Evolutionary conservation across 2,329 filamentous ascomycete genomes (phyloP).

Genomic region (Fusarium sororula): DNA sequence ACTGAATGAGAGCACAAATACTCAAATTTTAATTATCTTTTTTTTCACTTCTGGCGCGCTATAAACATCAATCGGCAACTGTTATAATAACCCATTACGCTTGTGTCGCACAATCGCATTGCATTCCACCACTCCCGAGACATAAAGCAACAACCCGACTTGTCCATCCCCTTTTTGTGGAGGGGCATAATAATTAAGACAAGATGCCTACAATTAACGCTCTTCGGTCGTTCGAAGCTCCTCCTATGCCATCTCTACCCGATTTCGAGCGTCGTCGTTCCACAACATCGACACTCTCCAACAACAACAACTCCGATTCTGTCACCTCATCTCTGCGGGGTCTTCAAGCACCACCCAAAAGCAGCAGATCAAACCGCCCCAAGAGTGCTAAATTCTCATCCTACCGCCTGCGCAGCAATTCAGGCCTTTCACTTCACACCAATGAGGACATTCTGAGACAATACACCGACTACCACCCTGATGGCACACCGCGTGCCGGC

Average conservation of each 20-base stretch:
- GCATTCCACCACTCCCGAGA: neutral
- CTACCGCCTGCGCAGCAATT: constrained; percentile 54
- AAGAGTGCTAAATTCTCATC: constrained; percentile 44
- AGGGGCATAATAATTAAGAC: neutral
- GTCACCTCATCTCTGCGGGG: constrained; percentile 26
- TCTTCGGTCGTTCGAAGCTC: constrained; percentile 38
- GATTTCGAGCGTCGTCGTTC: constrained; percentile 42
- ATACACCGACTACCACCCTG: constrained; percentile 56
- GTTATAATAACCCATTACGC: neutral
- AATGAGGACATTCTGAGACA: constrained; percentile 56
- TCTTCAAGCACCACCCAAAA: constrained; percentile 34
- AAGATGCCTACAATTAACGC: constrained; percentile 41
- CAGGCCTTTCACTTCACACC: constrained; percentile 56
- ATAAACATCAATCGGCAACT: neutral
- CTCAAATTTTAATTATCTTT: neutral
- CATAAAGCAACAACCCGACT: neutral
- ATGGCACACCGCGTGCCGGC: constrained; percentile 47
- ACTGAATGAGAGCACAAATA: neutral
- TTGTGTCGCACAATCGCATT: constrained; percentile 14
- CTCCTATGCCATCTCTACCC: constrained; percentile 38
- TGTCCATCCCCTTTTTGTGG: neutral
- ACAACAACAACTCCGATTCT: constrained; percentile 26
- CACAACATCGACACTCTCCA: constrained; percentile 29
- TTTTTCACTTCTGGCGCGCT: neutral
- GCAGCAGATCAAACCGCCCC: constrained; percentile 36